These are phyloP conservation scores for Talaromyces pinophilus DNA, from an alignment of 2,329 filamentous ascomycete genomes.

Conservation along the genomic window DNA sequence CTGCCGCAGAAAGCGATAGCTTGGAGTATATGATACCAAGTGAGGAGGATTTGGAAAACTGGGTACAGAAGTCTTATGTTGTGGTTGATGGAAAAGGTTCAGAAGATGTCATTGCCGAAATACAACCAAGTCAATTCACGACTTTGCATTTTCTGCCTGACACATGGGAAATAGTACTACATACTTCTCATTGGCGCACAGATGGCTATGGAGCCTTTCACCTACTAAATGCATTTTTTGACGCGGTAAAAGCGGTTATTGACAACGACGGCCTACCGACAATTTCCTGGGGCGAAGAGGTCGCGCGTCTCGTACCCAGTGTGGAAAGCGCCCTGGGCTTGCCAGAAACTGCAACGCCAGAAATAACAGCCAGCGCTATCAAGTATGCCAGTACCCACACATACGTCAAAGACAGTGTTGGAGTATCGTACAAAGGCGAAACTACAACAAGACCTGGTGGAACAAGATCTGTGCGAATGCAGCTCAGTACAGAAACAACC, in stretches of 20 bases:
- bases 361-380: slow-evolving; percentile 1
- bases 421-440: slow-evolving; percentile 9
- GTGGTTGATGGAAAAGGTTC: background rate
- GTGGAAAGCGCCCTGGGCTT: slow-evolving; percentile 14
- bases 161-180: slow-evolving; percentile 4
- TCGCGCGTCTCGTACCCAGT: slow-evolving; percentile 14
- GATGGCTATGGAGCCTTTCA: slow-evolving; percentile 18
- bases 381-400: slow-evolving; percentile 16
- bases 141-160: slow-evolving; percentile 7
- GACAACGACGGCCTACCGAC: slow-evolving; percentile 1
- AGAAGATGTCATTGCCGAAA: slow-evolving; percentile 12
- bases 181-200: slow-evolving; percentile 19
- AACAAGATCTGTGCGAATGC: slow-evolving; percentile 8
- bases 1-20: background rate
- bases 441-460: slow-evolving; percentile 1
- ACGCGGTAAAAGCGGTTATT: slow-evolving; percentile 8
- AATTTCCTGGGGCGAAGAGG: slow-evolving; percentile 13
- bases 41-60: background rate
- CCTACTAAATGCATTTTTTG: slow-evolving; percentile 12
- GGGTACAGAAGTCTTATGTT: slow-evolving; percentile 1
- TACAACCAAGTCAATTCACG: slow-evolving; percentile 4
- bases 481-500: slow-evolving; percentile 2
- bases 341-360: background rate
- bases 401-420: slow-evolving; percentile 16
- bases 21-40: slow-evolving; percentile 7